phyloP scores from a whole-genome alignment of 768 basidiomycete species.

The Rickenella mellea region DNA sequence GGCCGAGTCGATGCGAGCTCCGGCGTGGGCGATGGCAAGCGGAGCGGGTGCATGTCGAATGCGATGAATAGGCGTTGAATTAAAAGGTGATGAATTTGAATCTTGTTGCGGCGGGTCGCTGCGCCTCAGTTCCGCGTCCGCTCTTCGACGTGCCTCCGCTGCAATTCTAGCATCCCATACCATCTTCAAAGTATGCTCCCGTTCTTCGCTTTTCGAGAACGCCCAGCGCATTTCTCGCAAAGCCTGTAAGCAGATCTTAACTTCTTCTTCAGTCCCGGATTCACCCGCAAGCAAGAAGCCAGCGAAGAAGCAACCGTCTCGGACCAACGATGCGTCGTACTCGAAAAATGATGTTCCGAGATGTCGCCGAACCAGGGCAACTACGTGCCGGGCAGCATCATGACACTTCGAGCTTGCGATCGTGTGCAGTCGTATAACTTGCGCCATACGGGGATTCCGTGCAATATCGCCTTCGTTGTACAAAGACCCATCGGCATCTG shows the following conservation, averaged over 20 bases:
- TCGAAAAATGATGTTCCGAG: slow-evolving; percentile 58
- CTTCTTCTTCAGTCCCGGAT: slow-evolving; percentile 41
- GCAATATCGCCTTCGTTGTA: slow-evolving; percentile 8
- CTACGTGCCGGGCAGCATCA: slow-evolving; percentile 33
- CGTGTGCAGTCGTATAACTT: slow-evolving; percentile 26
- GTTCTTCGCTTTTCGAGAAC: slow-evolving; percentile 65
- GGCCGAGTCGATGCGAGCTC: background rate
- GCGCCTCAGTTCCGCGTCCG: background rate
- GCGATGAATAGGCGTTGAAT: background rate
- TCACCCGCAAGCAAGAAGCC: slow-evolving; percentile 62
- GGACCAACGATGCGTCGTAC: slow-evolving; percentile 79
- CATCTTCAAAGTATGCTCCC: slow-evolving; percentile 47
- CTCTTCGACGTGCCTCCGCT: background rate
- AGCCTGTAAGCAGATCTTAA: slow-evolving; percentile 54
- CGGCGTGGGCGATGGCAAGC: background rate
- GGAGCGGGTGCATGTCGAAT: background rate
- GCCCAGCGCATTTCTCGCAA: slow-evolving; percentile 80
- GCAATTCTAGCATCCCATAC: slow-evolving; percentile 26
- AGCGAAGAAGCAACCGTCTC: slow-evolving; percentile 87
- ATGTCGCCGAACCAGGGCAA: slow-evolving; percentile 38
- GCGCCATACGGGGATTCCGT: slow-evolving; percentile 1
- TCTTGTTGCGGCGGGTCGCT: slow-evolving; percentile 1
- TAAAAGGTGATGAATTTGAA: background rate
- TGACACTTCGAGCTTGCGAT: slow-evolving; percentile 36
- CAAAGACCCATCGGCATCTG: slow-evolving; percentile 10